Base-by-base conservation (phyloP, 257 asterid genomes). In the Penstemon eatonii region DNA sequence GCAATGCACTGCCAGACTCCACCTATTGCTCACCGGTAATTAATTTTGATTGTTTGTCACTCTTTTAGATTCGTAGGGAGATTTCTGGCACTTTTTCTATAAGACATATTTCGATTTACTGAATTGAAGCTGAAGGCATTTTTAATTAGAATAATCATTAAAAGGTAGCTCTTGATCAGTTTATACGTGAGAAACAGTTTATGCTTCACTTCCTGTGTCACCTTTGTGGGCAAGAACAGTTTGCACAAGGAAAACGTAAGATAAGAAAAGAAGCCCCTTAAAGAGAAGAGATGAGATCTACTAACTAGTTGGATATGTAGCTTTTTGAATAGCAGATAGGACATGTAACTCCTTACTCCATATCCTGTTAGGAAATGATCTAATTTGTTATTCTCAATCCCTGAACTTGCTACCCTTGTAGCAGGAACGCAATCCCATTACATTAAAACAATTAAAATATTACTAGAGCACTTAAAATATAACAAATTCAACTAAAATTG, bases 1-100 rank as follows among this genome's bases (percentile, higher is more conserved):
- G 97, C 96, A 19, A 91, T 94, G 96, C 99, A 94, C 81, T 83
- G 96, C 74, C 95, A 84, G 76, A 79, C 80, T 69, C 96, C 93
- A 19, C 93, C 99, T 12, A 82, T 94, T 72, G 99, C 99, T 71
- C 99, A 94, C 76, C 73, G 99, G 99, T 91, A 86, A 79, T 76
- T 66, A 47, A 39, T 60, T 53, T 58, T 75, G 33, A 61, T 25
- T 53, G 60, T 55, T 13, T 65, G 41, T 69, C 63, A 38, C 54
- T 40, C 47, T 40, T 25, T 40, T 36, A 33, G 37, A 65, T 52
- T 42, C 58, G 43, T 62, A 50, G 62, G 54, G 55, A 45, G 15
- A 58, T 58, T 45, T 49, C 38, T 51, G 12, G 33, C 33, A 25
- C 33, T 25, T 25, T 1, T 25, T 25, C 33, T 25, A 2, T 25